Conservation (phyloP, 1,139 yeast genomes). For the Geotrichum restrictum region DNA sequence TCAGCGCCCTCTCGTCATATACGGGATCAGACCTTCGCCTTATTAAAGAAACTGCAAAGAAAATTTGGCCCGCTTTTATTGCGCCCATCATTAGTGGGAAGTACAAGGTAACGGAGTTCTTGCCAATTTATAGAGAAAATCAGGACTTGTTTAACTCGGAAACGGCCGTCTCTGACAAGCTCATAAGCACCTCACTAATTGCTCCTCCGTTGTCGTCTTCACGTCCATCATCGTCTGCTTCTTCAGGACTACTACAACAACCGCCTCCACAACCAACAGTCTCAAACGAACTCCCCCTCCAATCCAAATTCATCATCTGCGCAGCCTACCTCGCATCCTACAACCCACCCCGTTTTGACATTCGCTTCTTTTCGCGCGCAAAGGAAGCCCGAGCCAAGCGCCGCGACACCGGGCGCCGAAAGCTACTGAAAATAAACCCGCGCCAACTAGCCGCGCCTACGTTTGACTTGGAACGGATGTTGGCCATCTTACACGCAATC, state of each 20-base stretch:
- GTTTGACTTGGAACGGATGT: conserved; percentile 64
- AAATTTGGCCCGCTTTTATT: conserved; percentile 52
- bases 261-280: neutral
- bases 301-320: conserved; percentile 58
- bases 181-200: conserved; percentile 22
- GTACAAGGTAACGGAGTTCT: conserved; percentile 42
- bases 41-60: conserved; percentile 44
- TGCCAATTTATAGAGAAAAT: conserved; percentile 48
- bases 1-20: conserved; percentile 51
- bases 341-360: conserved; percentile 57
- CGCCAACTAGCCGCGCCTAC: conserved; percentile 56
- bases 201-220: neutral
- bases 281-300: conserved; percentile 43
- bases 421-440: conserved; percentile 48
- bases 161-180: conserved; percentile 37
- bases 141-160: conserved; percentile 44
- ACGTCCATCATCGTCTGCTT: neutral
- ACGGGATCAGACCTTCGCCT: conserved; percentile 52
- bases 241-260: neutral
- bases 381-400: conserved; percentile 49
- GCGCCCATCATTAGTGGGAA: conserved; percentile 43
- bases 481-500: conserved; percentile 63
- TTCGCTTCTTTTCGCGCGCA: conserved; percentile 56
- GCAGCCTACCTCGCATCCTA: conserved; percentile 72
- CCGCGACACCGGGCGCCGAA: conserved; percentile 44